phyloP scores from a whole-genome alignment of 768 basidiomycete species.

The Tylopilus cervinicoccineus region DNA sequence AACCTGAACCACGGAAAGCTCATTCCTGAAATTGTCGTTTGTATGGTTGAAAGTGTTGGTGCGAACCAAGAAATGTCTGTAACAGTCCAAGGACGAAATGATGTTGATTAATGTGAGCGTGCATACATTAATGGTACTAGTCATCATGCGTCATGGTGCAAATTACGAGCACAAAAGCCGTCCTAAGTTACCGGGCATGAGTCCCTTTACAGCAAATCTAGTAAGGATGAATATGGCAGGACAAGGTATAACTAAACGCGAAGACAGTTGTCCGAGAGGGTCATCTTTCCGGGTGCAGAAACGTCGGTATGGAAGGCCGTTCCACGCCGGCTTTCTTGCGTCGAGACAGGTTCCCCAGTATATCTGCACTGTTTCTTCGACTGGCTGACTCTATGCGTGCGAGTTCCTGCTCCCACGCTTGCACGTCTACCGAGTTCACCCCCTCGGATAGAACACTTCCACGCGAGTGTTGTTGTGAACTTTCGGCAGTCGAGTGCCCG shows the following conservation, averaged over 20 bases:
- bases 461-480: constrained; percentile 11
- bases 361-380: constrained; percentile 39
- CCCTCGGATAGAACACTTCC: constrained; percentile 23
- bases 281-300: constrained; percentile 24
- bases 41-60: background rate
- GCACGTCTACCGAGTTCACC: constrained; percentile 37
- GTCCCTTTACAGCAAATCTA: constrained; percentile 12
- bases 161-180: constrained; percentile 8
- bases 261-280: background rate
- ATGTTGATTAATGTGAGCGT: constrained; percentile 17
- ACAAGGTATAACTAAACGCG: constrained; percentile 9
- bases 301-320: constrained; percentile 20
- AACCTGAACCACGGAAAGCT: constrained; percentile 59
- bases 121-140: constrained; percentile 10
- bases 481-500: constrained; percentile 33
- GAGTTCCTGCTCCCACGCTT: constrained; percentile 79
- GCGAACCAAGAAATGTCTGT: background rate
- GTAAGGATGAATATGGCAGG: background rate
- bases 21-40: constrained; percentile 26
- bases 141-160: constrained; percentile 1
- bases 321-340: constrained; percentile 26
- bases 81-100: background rate
- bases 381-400: constrained; percentile 64
- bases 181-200: constrained; percentile 7
- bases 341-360: constrained; percentile 31